Evolutionary conservation across 2,329 filamentous ascomycete species (phyloP).

Genomic region (Talaromyces amestolkiae): DNA sequence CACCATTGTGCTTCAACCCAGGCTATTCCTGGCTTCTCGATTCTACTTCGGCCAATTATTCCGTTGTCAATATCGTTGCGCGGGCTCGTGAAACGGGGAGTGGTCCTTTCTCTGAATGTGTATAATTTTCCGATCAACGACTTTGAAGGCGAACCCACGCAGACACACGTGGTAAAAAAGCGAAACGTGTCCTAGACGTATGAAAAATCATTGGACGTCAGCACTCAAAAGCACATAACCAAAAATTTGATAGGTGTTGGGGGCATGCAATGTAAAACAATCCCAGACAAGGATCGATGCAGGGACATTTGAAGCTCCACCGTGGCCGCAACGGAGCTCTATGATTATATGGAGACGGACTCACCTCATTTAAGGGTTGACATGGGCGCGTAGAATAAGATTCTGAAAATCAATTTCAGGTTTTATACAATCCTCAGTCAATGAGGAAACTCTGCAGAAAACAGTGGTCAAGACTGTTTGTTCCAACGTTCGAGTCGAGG

Average conservation of each 20-base stretch:
- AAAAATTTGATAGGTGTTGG: too few species aligned
- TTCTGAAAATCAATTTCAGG: background rate
- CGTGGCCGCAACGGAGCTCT: slow-evolving; percentile 19
- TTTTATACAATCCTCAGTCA: background rate
- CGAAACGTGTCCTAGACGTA: background rate
- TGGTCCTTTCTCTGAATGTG: background rate
- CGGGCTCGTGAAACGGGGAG: background rate
- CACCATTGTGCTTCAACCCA: background rate
- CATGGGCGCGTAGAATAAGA: background rate
- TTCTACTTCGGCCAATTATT: background rate
- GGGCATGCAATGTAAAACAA: background rate
- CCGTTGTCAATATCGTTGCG: background rate
- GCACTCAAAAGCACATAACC: background rate
- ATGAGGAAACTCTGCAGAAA: background rate
- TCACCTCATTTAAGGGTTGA: background rate
- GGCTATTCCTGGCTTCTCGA: background rate
- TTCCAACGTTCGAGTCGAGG: background rate
- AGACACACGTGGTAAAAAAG: slow-evolving; percentile 3
- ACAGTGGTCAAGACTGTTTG: background rate
- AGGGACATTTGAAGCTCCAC: slow-evolving; percentile 11
- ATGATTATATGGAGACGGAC: slow-evolving; percentile 2
- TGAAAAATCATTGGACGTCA: background rate
- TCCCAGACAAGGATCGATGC: background rate
- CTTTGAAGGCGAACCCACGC: background rate
- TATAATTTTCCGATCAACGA: background rate